Evolutionary conservation across 2,329 filamentous ascomycete genomes (phyloP), one percentile per base, ranked within the genome.

Genomic region (Lachnellula subtilissima): DNA sequence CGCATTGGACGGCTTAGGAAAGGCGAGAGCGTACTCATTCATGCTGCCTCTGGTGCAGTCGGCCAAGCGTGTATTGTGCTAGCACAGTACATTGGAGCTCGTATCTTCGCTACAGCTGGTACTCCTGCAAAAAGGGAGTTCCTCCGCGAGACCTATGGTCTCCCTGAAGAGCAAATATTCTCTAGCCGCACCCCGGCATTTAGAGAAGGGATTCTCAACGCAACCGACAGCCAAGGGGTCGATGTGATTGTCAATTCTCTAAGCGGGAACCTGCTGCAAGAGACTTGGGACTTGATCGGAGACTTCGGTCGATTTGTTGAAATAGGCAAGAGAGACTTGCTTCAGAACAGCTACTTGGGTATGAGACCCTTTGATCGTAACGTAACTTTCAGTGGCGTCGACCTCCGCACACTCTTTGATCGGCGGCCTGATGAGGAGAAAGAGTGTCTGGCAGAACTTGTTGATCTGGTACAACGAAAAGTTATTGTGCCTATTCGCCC

Each of bases 281-380:
- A 64, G 5, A 75, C 72, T 0, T 79, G 74, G 74, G 55, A 69
- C n/a, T 40, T 17, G 37, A 17, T 17, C n/a, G 68, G 69, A 5
- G 57, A 59, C 0, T 67, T 66, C 46, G 72, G 71, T 2, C 59
- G 66, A 8, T 71, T 74, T 53, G 47, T 74, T 2, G 72, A 74
- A 53, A 67, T 73, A 43, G 68, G 70, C 1, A 69, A 68, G 37
- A 64, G 47, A 25, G 52, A 54, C 28, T 28, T 55, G 28, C 28
- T 32, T 12, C 9, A 32, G 9, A 32, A 32, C 28, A 32, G 28
- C 9, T 12, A 32, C 9, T 12, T 32, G 9, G 9, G 28, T 4
- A 32, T 32, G 28, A 32, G 28, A 12, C 8, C 8, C 28, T 32
- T 32, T 12, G 8, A 32, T 12, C 28, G 28, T 12, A 32, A 32